Evolutionary conservation across 2,329 filamentous ascomycete genomes (phyloP), one percentile per base, ranked within the genome.

Genomic region (Juglanconis sp.): DNA sequence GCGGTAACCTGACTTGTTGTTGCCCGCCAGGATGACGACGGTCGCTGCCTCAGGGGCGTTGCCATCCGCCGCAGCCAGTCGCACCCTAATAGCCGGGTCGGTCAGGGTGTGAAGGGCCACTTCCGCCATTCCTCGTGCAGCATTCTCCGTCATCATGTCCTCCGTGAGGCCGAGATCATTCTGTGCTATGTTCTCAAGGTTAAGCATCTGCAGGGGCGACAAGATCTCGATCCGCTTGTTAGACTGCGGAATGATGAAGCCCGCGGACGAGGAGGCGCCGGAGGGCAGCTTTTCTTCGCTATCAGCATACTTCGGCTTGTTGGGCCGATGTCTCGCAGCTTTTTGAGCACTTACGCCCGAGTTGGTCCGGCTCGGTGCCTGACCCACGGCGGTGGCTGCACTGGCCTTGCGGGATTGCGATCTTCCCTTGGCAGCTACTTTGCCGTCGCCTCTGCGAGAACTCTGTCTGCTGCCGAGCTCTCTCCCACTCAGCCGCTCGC

Each of bases 141-240:
- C 90, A 70, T 94, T 97, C 70, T 98, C 95, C 0, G 91, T 88
- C 79, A 98, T 91, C 73, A 97, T 88, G 56, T 95, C 91, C 71
- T 96, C 92, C 0, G 88, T 90, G 51, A 98, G 80, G 5, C 92
- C 92, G 60, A 96, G 85, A 66, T 97, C 92, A 47, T 91, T 89
- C 62, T 92, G 88, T 0, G 93, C 92, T 59, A 96, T 90, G 68
- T 95, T 93, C 74, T 98, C 95, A 1, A 98, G 84, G 64, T 95
- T 94, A 34, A 96, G 84, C 85, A 97, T 95, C 70, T 96, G 92
- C 44, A 95, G 79, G 5, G 94, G 82, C 17, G 86, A 88, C 35
- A 89, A 84, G 5, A 84, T 79, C 67, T 88, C 86, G 34, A 87
- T 76, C 11, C 81, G 83, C 40, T 82, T 81, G 66, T 82, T 80